Conservation (phyloP, 306 rosid species). For the Astragalus membranaceus region DNA sequence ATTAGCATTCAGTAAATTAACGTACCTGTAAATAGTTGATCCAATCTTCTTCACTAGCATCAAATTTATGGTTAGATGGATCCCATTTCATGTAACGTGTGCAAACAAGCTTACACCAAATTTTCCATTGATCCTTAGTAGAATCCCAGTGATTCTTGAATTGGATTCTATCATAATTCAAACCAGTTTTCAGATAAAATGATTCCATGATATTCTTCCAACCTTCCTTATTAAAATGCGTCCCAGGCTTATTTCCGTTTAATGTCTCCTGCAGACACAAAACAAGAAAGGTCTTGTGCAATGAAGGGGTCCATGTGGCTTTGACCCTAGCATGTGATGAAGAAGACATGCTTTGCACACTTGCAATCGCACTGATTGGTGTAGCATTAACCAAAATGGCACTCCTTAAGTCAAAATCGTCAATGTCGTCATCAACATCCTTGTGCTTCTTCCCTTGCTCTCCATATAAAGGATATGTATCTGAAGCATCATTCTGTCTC, state of each 20-base stretch:
- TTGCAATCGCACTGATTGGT: conserved; percentile 35
- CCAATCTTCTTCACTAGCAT: conserved; percentile 57
- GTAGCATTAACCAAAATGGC: conserved; percentile 29
- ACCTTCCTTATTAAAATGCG: conserved; percentile 67
- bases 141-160: conserved; percentile 74
- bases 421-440: conserved; percentile 22
- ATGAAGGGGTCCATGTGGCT: conserved; percentile 48
- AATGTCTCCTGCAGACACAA: conserved; percentile 57
- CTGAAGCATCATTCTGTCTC: conserved; percentile 33
- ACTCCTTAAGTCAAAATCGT: conserved; percentile 28
- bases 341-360: conserved; percentile 50
- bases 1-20: conserved; percentile 1
- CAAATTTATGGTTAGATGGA: conserved; percentile 35
- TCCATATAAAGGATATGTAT: conserved; percentile 20
- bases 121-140: conserved; percentile 61
- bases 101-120: conserved; percentile 52
- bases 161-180: conserved; percentile 45
- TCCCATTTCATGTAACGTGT: conserved; percentile 60
- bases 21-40: conserved; percentile 42
- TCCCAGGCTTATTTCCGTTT: conserved; percentile 60
- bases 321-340: conserved; percentile 37
- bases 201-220: conserved; percentile 57
- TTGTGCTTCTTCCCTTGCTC: conserved; percentile 32
- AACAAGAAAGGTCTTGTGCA: conserved; percentile 53
- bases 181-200: conserved; percentile 45